Percentiles rank a stretch among this genome's conserved stretches.
phyloP scores from a whole-genome alignment of 805 yeast species.

The Lipomyces lipofer region DNA sequence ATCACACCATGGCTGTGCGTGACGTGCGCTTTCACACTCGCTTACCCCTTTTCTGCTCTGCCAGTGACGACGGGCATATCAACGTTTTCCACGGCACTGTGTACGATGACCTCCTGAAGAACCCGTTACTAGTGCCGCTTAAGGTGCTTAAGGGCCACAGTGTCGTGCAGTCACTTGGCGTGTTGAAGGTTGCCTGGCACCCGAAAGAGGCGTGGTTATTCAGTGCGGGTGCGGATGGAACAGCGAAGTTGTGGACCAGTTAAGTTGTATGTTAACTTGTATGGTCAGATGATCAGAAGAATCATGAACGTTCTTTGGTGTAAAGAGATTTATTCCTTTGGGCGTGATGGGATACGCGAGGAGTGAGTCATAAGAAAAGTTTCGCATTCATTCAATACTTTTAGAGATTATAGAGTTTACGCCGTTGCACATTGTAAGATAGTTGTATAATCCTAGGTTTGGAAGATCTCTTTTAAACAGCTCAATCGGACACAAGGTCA shows the following conservation, averaged over 20 bases:
- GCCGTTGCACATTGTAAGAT: too few relatives aligned
- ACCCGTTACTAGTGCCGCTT: conserved; percentile 92
- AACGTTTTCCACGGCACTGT: conserved; percentile 97
- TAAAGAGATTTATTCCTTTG: too few relatives aligned
- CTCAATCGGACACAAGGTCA: too few relatives aligned
- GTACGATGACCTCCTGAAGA: conserved; percentile 91
- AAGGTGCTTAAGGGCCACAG: conserved; percentile 92
- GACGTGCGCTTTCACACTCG: conserved; percentile 82
- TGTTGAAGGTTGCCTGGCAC: conserved; percentile 88
- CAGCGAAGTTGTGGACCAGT: conserved; percentile 95
- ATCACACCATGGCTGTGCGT: conserved; percentile 93
- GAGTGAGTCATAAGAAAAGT: too few relatives aligned
- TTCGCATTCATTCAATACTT: too few relatives aligned
- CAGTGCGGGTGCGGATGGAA: conserved; percentile 95
- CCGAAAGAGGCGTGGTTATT: conserved; percentile 98
- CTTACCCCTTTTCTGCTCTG: conserved; percentile 89
- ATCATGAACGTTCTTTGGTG: too few relatives aligned
- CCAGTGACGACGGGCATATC: conserved; percentile 89
- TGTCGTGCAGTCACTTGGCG: conserved; percentile 77
- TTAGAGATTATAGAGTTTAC: too few relatives aligned
- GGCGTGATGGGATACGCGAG: too few relatives aligned
- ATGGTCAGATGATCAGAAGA: too few relatives aligned
- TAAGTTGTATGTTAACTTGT: too few relatives aligned
- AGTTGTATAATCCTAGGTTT: too few relatives aligned
- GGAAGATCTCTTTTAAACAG: too few relatives aligned